A percentile compares a stretch with the other conserved stretches of the same genome.
Evolutionary conservation across 164 flowering plant species (phyloP).

Genomic region (Annona cherimola): DNA sequence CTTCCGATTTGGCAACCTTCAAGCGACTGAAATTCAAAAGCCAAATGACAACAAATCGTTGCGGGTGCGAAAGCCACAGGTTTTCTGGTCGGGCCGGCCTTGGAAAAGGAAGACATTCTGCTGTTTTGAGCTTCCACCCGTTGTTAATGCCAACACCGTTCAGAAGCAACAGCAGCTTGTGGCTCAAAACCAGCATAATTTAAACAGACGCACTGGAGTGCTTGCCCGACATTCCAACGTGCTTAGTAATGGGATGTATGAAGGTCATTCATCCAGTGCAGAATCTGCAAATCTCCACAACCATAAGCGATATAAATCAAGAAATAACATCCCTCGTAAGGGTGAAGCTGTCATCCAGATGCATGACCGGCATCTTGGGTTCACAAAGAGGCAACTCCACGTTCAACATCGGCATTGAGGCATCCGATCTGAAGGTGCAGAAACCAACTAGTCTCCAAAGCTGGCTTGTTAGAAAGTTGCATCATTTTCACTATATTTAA

Average conservation of each 20-base stretch:
- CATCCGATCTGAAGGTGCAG: conserved; percentile 75
- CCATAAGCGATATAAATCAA: conserved; percentile 39
- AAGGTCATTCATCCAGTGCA: conserved; percentile 48
- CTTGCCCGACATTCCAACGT: conserved; percentile 38
- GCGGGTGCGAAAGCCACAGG: conserved; percentile 52
- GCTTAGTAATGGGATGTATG: conserved; percentile 55
- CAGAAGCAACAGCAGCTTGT: conserved; percentile 31
- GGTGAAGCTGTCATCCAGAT: conserved; percentile 35
- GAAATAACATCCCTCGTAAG: conserved; percentile 29
- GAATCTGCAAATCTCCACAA: conserved; percentile 31
- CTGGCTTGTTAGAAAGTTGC: neutral
- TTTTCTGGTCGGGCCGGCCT: conserved; percentile 62
- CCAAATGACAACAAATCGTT: conserved; percentile 45
- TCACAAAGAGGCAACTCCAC: conserved; percentile 92
- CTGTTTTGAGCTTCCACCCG: conserved; percentile 41
- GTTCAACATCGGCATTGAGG: conserved; percentile 89
- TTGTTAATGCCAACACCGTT: conserved; percentile 30
- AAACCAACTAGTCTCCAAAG: neutral
- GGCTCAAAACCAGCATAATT: conserved; percentile 38
- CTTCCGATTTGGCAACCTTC: conserved; percentile 71
- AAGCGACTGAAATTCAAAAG: conserved; percentile 61
- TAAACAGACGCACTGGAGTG: conserved; percentile 24
- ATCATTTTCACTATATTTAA: too few relatives aligned
- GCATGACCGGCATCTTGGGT: conserved; percentile 50
- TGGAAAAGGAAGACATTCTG: conserved; percentile 46